Evolutionary conservation across 2,329 filamentous ascomycete genomes (phyloP).

Genomic region (Diaporthe citriasiana): DNA sequence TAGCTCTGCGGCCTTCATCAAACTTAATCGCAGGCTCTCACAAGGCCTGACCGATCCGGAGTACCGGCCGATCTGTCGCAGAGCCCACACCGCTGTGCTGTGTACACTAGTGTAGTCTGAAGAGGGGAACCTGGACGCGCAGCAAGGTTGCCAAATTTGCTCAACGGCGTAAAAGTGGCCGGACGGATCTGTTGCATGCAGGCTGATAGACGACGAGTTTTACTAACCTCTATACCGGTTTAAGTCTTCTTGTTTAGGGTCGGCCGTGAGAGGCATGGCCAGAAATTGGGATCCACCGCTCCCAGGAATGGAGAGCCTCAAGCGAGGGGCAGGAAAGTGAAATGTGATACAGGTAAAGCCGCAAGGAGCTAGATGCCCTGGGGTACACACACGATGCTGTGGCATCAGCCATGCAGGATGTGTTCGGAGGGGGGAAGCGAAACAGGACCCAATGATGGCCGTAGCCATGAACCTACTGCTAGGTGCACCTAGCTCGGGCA

Average conservation of each 20-base stretch:
- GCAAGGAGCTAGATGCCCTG: not conserved
- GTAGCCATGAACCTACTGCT: not conserved
- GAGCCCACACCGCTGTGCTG: constrained; percentile 17
- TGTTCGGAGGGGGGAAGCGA: not conserved
- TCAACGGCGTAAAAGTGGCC: not conserved
- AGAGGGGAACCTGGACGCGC: constrained; percentile 6
- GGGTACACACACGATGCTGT: not conserved
- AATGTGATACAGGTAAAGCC: not conserved
- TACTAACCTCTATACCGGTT: not conserved
- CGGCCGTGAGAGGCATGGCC: constrained; percentile 15
- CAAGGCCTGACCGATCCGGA: constrained; percentile 1
- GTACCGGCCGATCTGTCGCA: not conserved
- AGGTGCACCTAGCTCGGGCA: not conserved
- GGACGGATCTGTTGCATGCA: not conserved
- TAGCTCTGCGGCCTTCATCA: constrained; percentile 8
- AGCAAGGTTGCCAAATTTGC: constrained; percentile 1
- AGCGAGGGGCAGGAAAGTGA: not conserved
- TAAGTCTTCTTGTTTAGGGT: not conserved
- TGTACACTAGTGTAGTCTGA: no score
- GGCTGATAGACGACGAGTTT: not conserved
- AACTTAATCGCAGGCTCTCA: constrained; percentile 1
- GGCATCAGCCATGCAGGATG: not conserved
- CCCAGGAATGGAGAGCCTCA: constrained; percentile 25
- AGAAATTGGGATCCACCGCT: constrained; percentile 27
- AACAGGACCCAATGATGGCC: not conserved